These are phyloP conservation scores for Labyrinthula sp. DNA, from an alignment of 352 stramenopile genomes.

Conservation along the genomic window DNA sequence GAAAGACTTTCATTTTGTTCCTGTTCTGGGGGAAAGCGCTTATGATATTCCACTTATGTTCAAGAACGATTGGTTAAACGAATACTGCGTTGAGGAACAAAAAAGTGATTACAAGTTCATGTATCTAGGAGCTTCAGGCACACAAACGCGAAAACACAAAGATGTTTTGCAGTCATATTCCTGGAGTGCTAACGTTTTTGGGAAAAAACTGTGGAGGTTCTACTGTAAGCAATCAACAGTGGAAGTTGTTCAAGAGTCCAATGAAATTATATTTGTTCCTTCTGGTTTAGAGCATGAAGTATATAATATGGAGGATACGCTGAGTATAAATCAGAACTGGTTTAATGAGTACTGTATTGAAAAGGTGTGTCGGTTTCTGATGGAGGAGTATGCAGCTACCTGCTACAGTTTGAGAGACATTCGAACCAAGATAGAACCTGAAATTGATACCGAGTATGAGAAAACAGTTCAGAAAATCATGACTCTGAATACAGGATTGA, in stretches of 20 bases:
- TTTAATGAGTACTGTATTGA: conserved; percentile 51
- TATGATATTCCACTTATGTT: conserved; percentile 56
- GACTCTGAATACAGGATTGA: too few relatives aligned
- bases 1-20: too few relatives aligned
- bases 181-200: conserved; percentile 84
- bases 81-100: conserved; percentile 47
- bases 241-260: conserved; percentile 41
- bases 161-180: conserved; percentile 88
- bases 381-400: conserved; percentile 1
- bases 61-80: conserved; percentile 68
- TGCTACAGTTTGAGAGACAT: conserved; percentile 4
- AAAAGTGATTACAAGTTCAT: conserved; percentile 80
- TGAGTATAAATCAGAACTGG: conserved; percentile 94
- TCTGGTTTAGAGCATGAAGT: conserved; percentile 83
- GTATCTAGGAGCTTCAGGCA: conserved; percentile 70
- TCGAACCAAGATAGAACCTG: too few relatives aligned
- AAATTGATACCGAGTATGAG: too few relatives aligned
- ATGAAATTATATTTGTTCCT: conserved; percentile 79
- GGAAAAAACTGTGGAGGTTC: conserved; percentile 75
- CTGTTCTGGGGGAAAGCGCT: neutral
- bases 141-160: conserved; percentile 69
- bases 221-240: conserved; percentile 30
- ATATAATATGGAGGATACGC: conserved; percentile 63
- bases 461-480: too few relatives aligned
- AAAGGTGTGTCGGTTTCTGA: conserved; percentile 6